These are phyloP conservation scores for Talaromyces verruculosus DNA, from an alignment of 2,329 filamentous ascomycete genomes.

Conservation along the genomic window DNA sequence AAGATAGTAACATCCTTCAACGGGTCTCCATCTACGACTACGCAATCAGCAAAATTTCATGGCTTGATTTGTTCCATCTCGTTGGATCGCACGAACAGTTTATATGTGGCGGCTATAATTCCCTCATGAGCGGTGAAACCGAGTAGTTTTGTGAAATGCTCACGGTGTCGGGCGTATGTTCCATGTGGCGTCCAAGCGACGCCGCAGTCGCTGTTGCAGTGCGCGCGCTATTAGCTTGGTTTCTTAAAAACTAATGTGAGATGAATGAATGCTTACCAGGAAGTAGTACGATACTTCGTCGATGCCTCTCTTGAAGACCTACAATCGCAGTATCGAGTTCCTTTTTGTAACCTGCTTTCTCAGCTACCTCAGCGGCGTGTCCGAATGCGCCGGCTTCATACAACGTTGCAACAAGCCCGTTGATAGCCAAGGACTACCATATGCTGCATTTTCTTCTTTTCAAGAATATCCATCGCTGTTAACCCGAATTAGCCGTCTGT, in stretches of 20 bases:
- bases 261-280: slow-evolving; percentile 31
- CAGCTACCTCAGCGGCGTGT: slow-evolving; percentile 45
- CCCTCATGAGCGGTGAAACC: slow-evolving; percentile 48
- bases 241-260: background rate
- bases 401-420: slow-evolving; percentile 45
- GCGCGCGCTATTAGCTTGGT: background rate
- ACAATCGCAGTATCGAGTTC: slow-evolving; percentile 44
- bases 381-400: slow-evolving; percentile 44
- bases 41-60: slow-evolving; percentile 47
- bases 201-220: slow-evolving; percentile 40
- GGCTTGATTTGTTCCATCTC: slow-evolving; percentile 44
- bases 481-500: background rate
- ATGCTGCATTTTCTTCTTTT: slow-evolving; percentile 41
- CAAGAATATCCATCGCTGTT: slow-evolving; percentile 32
- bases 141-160: slow-evolving; percentile 49
- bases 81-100: slow-evolving; percentile 41
- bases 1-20: slow-evolving; percentile 44
- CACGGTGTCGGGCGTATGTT: slow-evolving; percentile 50
- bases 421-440: slow-evolving; percentile 48
- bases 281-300: slow-evolving; percentile 47
- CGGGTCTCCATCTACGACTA: slow-evolving; percentile 51
- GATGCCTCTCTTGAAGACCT: slow-evolving; percentile 48
- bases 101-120: slow-evolving; percentile 47
- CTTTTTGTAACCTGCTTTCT: slow-evolving; percentile 46
- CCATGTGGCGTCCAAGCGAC: slow-evolving; percentile 53